Evolutionary conservation across 768 basidiomycete genomes (phyloP).

Genomic region (Mycena vulgaris): DNA sequence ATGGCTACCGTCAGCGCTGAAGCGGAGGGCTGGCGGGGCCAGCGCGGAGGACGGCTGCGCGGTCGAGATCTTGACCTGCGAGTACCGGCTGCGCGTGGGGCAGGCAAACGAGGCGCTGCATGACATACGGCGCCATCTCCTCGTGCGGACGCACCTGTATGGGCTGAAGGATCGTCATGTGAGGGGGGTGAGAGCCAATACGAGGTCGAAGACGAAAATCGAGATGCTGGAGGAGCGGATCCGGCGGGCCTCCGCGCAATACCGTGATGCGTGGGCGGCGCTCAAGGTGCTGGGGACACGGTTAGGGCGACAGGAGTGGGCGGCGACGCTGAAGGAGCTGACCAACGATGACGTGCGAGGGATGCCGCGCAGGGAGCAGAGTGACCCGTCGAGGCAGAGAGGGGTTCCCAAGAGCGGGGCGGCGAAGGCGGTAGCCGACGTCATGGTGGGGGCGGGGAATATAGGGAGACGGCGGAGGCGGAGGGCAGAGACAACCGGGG

Average conservation of each 20-base stretch:
- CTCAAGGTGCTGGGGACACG: constrained; percentile 12
- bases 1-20: constrained; percentile 43
- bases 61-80: constrained; percentile 21
- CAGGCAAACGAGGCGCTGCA: constrained; percentile 47
- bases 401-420: background rate
- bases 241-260: constrained; percentile 33
- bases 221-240: constrained; percentile 33
- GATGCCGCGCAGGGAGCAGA: constrained; percentile 16
- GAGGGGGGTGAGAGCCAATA: constrained; percentile 43
- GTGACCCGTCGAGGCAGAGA: background rate
- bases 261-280: constrained; percentile 37
- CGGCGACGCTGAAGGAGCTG: constrained; percentile 30
- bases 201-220: constrained; percentile 38
- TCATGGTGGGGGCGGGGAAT: background rate
- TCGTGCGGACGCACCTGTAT: constrained; percentile 39
- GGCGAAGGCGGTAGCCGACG: background rate
- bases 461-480: background rate
- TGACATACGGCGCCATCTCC: constrained; percentile 39
- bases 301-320: constrained; percentile 31
- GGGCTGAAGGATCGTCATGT: constrained; percentile 41
- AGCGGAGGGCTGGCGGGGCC: background rate
- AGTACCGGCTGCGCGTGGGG: constrained; percentile 42
- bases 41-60: background rate
- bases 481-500: too few species aligned
- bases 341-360: constrained; percentile 36